Percentiles rank a stretch among this genome's conserved stretches.
phyloP scores from a whole-genome alignment of 208 protist species.

The Balamuthia mandrillaris region DNA sequence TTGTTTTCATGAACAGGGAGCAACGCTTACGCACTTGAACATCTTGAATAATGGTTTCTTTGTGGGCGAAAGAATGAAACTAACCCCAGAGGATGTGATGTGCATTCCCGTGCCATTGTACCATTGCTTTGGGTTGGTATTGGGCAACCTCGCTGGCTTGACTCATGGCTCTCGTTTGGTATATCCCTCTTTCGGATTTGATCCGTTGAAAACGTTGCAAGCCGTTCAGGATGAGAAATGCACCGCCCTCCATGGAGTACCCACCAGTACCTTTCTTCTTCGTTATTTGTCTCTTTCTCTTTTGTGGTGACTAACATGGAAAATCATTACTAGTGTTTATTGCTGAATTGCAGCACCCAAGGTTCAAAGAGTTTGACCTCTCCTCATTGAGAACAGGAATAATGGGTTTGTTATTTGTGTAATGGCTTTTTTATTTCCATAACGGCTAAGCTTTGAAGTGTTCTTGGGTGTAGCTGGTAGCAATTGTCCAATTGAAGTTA shows the following conservation, averaged over 20 bases:
- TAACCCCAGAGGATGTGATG: constrained; percentile 49
- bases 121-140: constrained; percentile 75
- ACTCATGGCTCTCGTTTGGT: constrained; percentile 58
- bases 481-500: constrained; percentile 64
- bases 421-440: neutral
- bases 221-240: constrained; percentile 54
- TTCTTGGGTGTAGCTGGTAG: constrained; percentile 43
- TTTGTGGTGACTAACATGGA: no score
- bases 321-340: constrained; percentile 71
- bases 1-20: constrained; percentile 70
- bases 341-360: constrained; percentile 49
- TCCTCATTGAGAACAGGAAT: constrained; percentile 67
- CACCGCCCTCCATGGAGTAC: constrained; percentile 70
- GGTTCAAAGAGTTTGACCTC: constrained; percentile 59
- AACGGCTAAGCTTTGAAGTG: no score
- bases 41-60: constrained; percentile 56
- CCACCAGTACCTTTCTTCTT: constrained; percentile 53
- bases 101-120: constrained; percentile 74
- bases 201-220: constrained; percentile 42
- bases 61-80: constrained; percentile 46
- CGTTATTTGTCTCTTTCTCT: no score
- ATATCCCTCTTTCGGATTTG: constrained; percentile 61
- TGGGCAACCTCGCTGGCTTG: constrained; percentile 57
- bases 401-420: constrained; percentile 49
- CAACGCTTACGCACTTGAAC: constrained; percentile 31